A percentile compares a stretch with the other conserved stretches of the same genome.
These are phyloP conservation scores for Daldinia sp. DNA, from an alignment of 2,329 filamentous ascomycete genomes.

Conservation along the genomic window DNA sequence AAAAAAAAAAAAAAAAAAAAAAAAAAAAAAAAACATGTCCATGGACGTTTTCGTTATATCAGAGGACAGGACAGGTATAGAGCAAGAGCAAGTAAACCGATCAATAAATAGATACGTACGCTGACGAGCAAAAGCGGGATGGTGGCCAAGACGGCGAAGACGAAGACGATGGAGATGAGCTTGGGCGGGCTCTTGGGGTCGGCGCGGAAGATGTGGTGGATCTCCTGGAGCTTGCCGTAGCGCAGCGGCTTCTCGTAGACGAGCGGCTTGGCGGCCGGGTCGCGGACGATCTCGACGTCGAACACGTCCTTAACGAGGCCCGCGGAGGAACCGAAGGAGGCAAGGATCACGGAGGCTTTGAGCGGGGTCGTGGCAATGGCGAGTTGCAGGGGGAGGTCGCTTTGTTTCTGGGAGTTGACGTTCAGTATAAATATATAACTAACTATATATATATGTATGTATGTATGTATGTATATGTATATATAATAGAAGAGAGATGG, in stretches of 20 bases:
- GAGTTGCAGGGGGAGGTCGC: conserved; percentile 88
- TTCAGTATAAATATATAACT: conserved; percentile 44
- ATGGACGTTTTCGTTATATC: too few species aligned
- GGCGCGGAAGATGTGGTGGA: conserved; percentile 88
- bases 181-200: conserved; percentile 85
- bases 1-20: too few species aligned
- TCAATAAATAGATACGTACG: conserved; percentile 62
- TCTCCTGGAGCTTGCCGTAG: conserved; percentile 86
- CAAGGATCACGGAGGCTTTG: conserved; percentile 84
- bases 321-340: conserved; percentile 81
- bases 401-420: conserved; percentile 73
- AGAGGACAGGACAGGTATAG: too few species aligned
- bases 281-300: conserved; percentile 74
- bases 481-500: conserved; percentile 1
- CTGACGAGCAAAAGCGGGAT: conserved; percentile 78
- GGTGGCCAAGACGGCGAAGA: conserved; percentile 76
- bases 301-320: conserved; percentile 79
- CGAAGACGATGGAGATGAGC: conserved; percentile 82
- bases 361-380: conserved; percentile 75
- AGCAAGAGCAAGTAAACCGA: too few species aligned
- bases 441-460: conserved; percentile 42
- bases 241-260: conserved; percentile 77
- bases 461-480: too few species aligned
- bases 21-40: too few species aligned
- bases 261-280: conserved; percentile 70